Base-by-base conservation (phyloP, 345 rosid genomes). In the Sonneratia alba region DNA sequence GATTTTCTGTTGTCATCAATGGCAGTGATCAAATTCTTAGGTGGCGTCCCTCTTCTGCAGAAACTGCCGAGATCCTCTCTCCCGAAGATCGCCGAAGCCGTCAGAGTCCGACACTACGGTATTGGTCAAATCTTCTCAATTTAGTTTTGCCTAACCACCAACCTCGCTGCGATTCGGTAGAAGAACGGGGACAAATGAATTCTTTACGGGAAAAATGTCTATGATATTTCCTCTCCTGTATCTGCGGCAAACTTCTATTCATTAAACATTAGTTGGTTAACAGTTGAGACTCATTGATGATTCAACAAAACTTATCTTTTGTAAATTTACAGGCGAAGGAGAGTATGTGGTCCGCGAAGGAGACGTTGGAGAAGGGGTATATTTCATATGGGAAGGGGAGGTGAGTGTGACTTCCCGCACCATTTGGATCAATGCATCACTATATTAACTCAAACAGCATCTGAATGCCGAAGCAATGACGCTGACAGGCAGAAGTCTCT, bases 331-430 rank as follows among this genome's bases (percentile, higher is more conserved):
- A 95, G 99, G 75, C 66, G 75, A 83, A 78, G 97, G 98, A 75
- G 90, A 91, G 73, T 81, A 75, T 77, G 87, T 92, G 71, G 80
- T 86, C 74, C 90, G 85, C 2, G 90, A 82, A 77, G 98, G 90
- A 38, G 92, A 90, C 76, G 66, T 75, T 72, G 92, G 90, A 70
- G 89, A 92, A 76, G 99, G 99, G 70, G 74, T 89, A 69, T 92
- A 87, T 81, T 88, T 95, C 68, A 83, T 95, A 21, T 95, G 92
- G 83, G 86, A 86, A 67, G 99, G 99, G 77, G 92, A 90, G 96
- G 99, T 91, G 73, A 76, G 81, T 76, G 72, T 74, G 70, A 56
- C 51, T 74, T 36, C 11, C 40, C 0, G 57, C 36, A 32, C 21
- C 11, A 36, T 55, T 69, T 47, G 7, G 36, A 18, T 22, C 37